Conservation (phyloP, 495 filamentous ascomycete genomes). For the Aspergillus asperescens region DNA sequence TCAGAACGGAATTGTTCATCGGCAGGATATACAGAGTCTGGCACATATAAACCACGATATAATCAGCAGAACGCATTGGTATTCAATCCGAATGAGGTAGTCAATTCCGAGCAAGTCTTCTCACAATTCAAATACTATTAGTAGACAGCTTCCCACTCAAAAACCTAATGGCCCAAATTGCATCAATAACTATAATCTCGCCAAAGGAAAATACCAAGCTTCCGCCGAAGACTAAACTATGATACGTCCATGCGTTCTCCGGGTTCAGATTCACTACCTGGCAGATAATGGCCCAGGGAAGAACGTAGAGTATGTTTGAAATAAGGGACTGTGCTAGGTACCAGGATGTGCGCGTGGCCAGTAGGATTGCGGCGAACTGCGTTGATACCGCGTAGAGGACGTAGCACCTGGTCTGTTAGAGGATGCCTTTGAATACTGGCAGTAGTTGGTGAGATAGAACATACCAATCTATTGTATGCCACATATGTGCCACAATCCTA, state of each 20-base stretch:
- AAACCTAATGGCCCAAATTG: constrained; percentile 53
- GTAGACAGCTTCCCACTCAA: neutral
- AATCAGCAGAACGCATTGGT: too few species aligned
- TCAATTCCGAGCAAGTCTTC: neutral
- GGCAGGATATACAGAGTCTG: too few species aligned
- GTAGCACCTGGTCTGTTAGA: constrained; percentile 66
- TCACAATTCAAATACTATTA: neutral
- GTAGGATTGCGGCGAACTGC: constrained; percentile 59
- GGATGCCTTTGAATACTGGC: neutral
- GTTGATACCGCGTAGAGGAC: constrained; percentile 64
- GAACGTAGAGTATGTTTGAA: constrained; percentile 61
- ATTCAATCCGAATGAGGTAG: too few species aligned
- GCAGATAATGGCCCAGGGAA: constrained; percentile 68
- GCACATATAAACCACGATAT: too few species aligned
- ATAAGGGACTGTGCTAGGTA: constrained; percentile 61
- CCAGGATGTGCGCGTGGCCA: constrained; percentile 62
- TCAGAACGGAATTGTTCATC: too few species aligned
- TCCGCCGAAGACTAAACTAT: constrained; percentile 65
- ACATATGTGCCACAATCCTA: constrained; percentile 61
- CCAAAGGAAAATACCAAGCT: constrained; percentile 62
- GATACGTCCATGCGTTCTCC: constrained; percentile 60
- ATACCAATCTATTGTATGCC: constrained; percentile 37
- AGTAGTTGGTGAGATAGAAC: constrained; percentile 10
- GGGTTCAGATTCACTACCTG: constrained; percentile 41
- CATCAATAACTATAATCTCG: constrained; percentile 29